Evolutionary conservation across 2,329 filamentous ascomycete genomes (phyloP), one percentile per base, ranked within the genome.

Genomic region (Fusarium continuum): DNA sequence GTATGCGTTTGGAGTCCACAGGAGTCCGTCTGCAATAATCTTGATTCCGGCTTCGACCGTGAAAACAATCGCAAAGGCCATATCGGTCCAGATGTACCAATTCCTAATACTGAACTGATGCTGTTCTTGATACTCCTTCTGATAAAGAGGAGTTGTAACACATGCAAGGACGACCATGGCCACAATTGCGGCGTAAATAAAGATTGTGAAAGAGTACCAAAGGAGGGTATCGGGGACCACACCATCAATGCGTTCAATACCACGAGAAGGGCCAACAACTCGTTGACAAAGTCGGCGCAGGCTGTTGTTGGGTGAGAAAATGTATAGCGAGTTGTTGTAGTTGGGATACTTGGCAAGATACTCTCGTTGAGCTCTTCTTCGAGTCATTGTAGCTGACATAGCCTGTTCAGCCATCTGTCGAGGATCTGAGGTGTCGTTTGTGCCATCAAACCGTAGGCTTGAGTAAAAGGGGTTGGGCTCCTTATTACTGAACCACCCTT

Each of bases 141-240:
- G 95, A 73, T 96, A 99, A 14, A 99, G 80, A 1, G 95, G 95
- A 2, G 95, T 99, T 2, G 93, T 97, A 45, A 98, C 83, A 72
- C 94, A 99, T 25, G 95, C 95, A 46, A 99, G 84, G 38, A 97
- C 78, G n/a, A 99, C 95, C 96, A 99, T 99, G 45, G 92, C 91
- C 35, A 98, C 91, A 62, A 99, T 97, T 13, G 92, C 91, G 20
- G 90, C 88, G 74, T 99, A 99, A 51, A 98, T 91, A 70, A 99
- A 91, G 4, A 92, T 92, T 1, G 95, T 97, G 74, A 98, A 96
- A 1, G 87, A 82, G 73, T 97, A 97, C 93, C 95, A 99, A 8
- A 95, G 83, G 5, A 91, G 86, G 65, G 92, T 93, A 68, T 95
- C 94, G 1, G 95, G 95, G 58, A 93, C 88, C 1, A 96, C 87